A percentile compares a stretch with the other conserved stretches of the same genome.
Evolutionary conservation across 176 grass and related monocot species (phyloP).

Genomic region (Hyparrhenia diplandra): DNA sequence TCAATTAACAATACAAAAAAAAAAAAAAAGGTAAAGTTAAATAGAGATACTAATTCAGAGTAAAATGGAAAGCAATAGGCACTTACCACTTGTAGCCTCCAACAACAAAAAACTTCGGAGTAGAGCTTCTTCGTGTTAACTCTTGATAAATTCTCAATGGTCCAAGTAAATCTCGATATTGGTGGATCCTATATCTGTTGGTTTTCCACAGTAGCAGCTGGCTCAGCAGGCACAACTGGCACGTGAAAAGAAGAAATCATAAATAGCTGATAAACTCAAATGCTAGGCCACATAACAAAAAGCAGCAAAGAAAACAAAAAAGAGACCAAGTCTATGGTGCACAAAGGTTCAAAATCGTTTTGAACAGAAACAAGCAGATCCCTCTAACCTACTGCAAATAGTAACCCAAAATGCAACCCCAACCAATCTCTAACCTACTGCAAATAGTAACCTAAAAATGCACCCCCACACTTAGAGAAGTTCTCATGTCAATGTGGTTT

Average conservation of each 20-base stretch:
- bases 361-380: not conserved
- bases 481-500: not conserved
- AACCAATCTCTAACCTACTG: not conserved
- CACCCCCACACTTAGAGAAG: not conserved
- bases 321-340: slow-evolving; percentile 1
- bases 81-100: slow-evolving; percentile 88
- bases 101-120: slow-evolving; percentile 82
- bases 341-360: not conserved
- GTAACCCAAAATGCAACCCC: not conserved
- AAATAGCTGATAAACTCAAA: slow-evolving; percentile 5
- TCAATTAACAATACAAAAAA: not conserved
- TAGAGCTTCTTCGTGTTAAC: slow-evolving; percentile 85
- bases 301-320: not conserved
- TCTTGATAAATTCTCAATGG: slow-evolving; percentile 89
- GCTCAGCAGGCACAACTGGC: slow-evolving; percentile 60
- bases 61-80: slow-evolving; percentile 4
- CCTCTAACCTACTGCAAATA: slow-evolving; percentile 6
- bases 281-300: slow-evolving; percentile 25
- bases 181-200: slow-evolving; percentile 81
- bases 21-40: not conserved
- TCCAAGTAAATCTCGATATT: slow-evolving; percentile 89
- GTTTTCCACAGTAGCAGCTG: slow-evolving; percentile 66
- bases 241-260: not conserved
- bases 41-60: not conserved
- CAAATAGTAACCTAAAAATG: slow-evolving; percentile 7